phyloP scores from a whole-genome alignment of 2,329 filamentous ascomycete species.

The Penicillium oxalicum region DNA sequence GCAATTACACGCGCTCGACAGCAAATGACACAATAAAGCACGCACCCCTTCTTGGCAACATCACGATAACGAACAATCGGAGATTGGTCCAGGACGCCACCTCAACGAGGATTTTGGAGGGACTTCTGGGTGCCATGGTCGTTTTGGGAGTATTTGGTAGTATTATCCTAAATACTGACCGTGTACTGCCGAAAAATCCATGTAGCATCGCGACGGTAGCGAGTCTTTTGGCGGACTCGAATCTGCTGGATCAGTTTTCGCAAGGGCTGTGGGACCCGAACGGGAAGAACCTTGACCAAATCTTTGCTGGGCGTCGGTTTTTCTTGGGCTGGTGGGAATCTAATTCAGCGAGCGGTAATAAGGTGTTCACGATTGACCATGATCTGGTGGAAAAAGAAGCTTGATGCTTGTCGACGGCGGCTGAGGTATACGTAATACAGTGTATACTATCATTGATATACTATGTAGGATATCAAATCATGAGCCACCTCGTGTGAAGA shows the following conservation, averaged over 20 bases:
- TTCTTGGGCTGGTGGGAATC: slow-evolving; percentile 4
- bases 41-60: not conserved
- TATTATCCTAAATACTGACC: slow-evolving; percentile 6
- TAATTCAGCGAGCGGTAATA: not conserved
- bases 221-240: slow-evolving; percentile 10
- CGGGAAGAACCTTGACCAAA: not conserved
- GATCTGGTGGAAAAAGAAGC: not conserved
- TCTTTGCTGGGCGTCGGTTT: not conserved
- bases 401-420: not conserved
- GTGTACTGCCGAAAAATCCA: slow-evolving; percentile 9
- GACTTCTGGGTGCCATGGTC: not conserved
- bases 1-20: slow-evolving; percentile 1
- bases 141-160: slow-evolving; percentile 4
- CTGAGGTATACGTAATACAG: too few species aligned
- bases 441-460: too few species aligned
- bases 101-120: slow-evolving; percentile 7
- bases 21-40: not conserved
- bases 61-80: not conserved
- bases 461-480: too few species aligned
- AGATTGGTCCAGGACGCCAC: slow-evolving; percentile 5
- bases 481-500: too few species aligned
- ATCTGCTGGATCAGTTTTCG: slow-evolving; percentile 2
- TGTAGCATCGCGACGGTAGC: slow-evolving; percentile 11
- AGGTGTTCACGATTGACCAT: slow-evolving; percentile 2
- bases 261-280: not conserved